Conservation (phyloP, 345 rosid species). For the Gossypium herbaceum region DNA sequence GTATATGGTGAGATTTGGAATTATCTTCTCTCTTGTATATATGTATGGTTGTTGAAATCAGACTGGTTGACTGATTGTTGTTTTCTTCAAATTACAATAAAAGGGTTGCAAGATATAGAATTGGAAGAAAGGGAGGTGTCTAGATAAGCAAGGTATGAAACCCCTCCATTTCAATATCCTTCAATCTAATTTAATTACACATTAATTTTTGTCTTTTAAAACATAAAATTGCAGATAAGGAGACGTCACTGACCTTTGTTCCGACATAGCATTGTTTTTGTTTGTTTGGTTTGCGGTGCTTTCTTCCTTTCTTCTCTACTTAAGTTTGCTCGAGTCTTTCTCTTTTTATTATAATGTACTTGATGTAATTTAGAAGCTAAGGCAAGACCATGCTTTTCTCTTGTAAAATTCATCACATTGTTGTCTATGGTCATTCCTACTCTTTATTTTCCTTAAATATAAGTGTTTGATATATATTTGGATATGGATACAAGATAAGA, state of each 20-base stretch:
- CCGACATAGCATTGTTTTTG: neutral
- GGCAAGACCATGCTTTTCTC: neutral
- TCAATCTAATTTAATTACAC: too few relatives aligned
- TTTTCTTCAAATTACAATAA: conserved; percentile 2
- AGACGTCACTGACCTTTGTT: conserved; percentile 29
- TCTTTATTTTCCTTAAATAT: too few relatives aligned
- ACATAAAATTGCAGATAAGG: conserved; percentile 35
- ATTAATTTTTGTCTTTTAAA: neutral
- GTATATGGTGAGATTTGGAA: too few relatives aligned
- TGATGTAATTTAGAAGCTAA: neutral
- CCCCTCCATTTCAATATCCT: neutral
- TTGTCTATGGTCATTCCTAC: neutral
- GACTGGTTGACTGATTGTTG: too few relatives aligned
- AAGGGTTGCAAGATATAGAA: conserved; percentile 60
- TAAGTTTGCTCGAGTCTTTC: neutral
- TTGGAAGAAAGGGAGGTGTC: conserved; percentile 80
- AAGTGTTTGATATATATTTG: too few relatives aligned
- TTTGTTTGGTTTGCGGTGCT: neutral
- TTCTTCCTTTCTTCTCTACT: neutral
- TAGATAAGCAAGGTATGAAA: conserved; percentile 69
- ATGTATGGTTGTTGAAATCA: too few relatives aligned
- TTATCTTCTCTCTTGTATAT: too few relatives aligned
- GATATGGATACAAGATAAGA: too few relatives aligned
- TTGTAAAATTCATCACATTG: neutral
- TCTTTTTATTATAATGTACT: neutral